phyloP scores from a whole-genome alignment of 1,284 basidiomycete species.

The Irpex lacteus region DNA sequence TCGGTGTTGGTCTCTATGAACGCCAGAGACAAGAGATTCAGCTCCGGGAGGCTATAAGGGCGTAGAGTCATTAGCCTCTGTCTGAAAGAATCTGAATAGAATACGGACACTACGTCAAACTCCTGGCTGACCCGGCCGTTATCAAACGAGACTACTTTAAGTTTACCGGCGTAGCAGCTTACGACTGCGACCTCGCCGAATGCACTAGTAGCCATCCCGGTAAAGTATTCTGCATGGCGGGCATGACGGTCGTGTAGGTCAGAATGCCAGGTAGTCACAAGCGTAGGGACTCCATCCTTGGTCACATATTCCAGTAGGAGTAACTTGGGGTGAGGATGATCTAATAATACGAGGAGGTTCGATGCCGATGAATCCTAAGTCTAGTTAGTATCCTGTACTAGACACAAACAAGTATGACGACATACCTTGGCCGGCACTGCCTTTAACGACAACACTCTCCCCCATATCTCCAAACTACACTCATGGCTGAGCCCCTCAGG shows the following conservation, averaged over 20 bases:
- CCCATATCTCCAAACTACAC: slow-evolving; percentile 62
- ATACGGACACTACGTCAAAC: slow-evolving; percentile 64
- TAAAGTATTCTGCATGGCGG: slow-evolving; percentile 65
- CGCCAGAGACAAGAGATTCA: slow-evolving; percentile 69
- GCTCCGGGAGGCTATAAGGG: slow-evolving; percentile 61
- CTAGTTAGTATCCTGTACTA: background rate
- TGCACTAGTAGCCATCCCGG: slow-evolving; percentile 58
- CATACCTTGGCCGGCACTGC: slow-evolving; percentile 52
- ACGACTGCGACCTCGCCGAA: slow-evolving; percentile 57
- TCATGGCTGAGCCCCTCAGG: slow-evolving; percentile 55
- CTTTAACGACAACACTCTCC: slow-evolving; percentile 55
- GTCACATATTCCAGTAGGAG: slow-evolving; percentile 54
- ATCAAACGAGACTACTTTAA: slow-evolving; percentile 60
- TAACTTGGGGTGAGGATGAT: slow-evolving; percentile 71
- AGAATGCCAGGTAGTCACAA: slow-evolving; percentile 41
- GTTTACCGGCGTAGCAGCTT: slow-evolving; percentile 64
- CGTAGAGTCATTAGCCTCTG: too few relatives aligned
- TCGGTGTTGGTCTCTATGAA: slow-evolving; percentile 50
- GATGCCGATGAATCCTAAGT: slow-evolving; percentile 42
- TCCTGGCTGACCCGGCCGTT: slow-evolving; percentile 50
- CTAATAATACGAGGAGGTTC: slow-evolving; percentile 61
- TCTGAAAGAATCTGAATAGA: background rate
- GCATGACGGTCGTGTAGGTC: slow-evolving; percentile 53
- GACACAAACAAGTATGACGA: slow-evolving; percentile 12
- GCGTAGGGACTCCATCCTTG: slow-evolving; percentile 32